phyloP scores from a whole-genome alignment of 192 early-diverging fungal species.

The Coemansia sp. region DNA sequence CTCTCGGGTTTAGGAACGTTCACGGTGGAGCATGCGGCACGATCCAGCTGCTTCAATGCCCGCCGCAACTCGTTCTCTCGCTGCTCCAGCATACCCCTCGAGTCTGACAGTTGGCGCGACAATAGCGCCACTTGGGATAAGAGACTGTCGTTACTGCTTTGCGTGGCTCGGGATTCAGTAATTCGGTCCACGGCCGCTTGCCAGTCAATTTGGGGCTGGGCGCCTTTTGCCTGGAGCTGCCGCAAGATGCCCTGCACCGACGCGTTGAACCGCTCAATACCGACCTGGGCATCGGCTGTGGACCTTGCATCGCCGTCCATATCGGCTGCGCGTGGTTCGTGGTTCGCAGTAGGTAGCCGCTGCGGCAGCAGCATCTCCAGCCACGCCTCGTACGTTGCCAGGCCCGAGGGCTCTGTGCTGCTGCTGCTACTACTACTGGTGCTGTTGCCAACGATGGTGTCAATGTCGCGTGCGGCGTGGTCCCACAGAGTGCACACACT shows the following conservation, averaged over 20 bases:
- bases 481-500: conserved; percentile 49
- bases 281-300: conserved; percentile 2
- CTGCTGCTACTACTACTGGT: too few species aligned
- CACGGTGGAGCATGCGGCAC: conserved; percentile 43
- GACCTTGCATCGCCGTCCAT: too few species aligned
- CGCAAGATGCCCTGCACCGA: conserved; percentile 28
- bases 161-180: conserved; percentile 16
- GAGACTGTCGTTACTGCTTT: conserved; percentile 29
- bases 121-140: conserved; percentile 27
- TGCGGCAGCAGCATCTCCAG: conserved; percentile 25
- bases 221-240: conserved; percentile 23
- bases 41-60: conserved; percentile 48
- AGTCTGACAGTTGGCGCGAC: conserved; percentile 35
- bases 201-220: conserved; percentile 21
- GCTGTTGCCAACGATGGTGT: conserved; percentile 29
- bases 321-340: too few species aligned
- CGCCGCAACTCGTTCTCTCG: conserved; percentile 29
- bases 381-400: conserved; percentile 12
- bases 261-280: conserved; percentile 31
- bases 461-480: conserved; percentile 36
- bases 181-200: conserved; percentile 23
- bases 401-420: too few species aligned
- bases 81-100: conserved; percentile 31
- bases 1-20: too few species aligned
- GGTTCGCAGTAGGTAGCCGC: neutral